phyloP scores from a whole-genome alignment of 306 rosid genomes.

The Pyrus pyrifolia region DNA sequence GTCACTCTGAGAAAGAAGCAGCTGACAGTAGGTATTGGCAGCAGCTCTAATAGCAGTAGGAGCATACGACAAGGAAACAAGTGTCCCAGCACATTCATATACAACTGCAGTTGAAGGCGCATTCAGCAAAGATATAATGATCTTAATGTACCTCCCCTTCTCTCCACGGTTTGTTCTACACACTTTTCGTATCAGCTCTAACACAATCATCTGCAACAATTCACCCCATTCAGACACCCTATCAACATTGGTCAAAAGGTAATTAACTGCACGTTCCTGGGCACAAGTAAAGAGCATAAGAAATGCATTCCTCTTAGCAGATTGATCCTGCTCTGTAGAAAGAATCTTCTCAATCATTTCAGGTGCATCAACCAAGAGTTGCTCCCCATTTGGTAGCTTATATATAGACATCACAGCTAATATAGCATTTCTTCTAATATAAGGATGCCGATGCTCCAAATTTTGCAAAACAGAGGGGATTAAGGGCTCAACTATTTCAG shows the following conservation, averaged over 20 bases:
- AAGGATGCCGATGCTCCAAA: conserved; percentile 71
- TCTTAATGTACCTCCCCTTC: conserved; percentile 70
- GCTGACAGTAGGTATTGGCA: conserved; percentile 55
- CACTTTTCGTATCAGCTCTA: conserved; percentile 63
- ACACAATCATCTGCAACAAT: conserved; percentile 63
- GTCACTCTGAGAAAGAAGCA: conserved; percentile 74
- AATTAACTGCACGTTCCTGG: conserved; percentile 63
- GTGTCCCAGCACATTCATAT: conserved; percentile 70
- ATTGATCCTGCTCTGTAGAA: conserved; percentile 51
- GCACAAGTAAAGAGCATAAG: conserved; percentile 71
- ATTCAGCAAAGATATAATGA: conserved; percentile 52
- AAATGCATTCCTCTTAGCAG: conserved; percentile 64
- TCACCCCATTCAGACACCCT: conserved; percentile 61
- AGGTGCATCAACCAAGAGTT: conserved; percentile 52
- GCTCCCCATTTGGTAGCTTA: conserved; percentile 64
- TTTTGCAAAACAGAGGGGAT: conserved; percentile 57
- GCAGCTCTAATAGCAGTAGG: conserved; percentile 76
- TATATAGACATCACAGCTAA: conserved; percentile 66
- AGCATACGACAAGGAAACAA: conserved; percentile 65
- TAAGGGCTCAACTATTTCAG: conserved; percentile 64
- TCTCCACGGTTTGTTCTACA: conserved; percentile 57
- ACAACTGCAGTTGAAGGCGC: conserved; percentile 62
- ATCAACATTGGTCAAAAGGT: conserved; percentile 48
- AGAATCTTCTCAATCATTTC: conserved; percentile 61
- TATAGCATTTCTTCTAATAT: conserved; percentile 55